Conservation (phyloP, 2,329 filamentous ascomycete species). For the Phialemonium atrogriseum region DNA sequence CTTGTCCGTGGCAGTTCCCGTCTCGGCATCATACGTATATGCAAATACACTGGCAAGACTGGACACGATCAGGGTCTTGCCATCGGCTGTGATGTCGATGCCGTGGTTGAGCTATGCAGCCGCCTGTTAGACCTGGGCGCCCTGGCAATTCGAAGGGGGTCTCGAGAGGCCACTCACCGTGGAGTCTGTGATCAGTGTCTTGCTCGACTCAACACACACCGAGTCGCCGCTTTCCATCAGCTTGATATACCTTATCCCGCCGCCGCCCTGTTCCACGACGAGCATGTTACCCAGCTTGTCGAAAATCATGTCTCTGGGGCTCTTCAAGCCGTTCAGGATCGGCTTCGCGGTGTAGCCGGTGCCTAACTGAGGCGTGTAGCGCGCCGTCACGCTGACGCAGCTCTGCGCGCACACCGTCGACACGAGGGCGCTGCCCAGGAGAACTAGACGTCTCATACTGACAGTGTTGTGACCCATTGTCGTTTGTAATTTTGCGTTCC, state of each 20-base stretch:
- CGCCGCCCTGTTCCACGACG: conserved; percentile 5
- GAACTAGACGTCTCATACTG: too few species aligned
- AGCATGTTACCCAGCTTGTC: conserved; percentile 7
- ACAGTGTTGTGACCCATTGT: too few species aligned
- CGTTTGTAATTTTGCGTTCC: too few species aligned
- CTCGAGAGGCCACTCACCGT: conserved; percentile 1
- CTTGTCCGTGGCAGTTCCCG: conserved; percentile 27
- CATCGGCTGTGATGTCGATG: conserved; percentile 16
- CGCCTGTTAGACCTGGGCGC: neutral
- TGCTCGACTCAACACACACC: conserved; percentile 4
- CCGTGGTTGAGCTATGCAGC: conserved; percentile 14
- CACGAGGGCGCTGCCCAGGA: neutral
- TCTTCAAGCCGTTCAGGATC: conserved; percentile 2
- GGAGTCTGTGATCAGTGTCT: conserved; percentile 4
- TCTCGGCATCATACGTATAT: conserved; percentile 39
- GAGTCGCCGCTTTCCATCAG: conserved; percentile 1
- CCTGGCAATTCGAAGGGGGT: neutral
- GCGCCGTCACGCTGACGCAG: neutral
- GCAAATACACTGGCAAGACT: conserved; percentile 33
- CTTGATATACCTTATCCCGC: conserved; percentile 2
- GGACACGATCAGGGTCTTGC: conserved; percentile 23
- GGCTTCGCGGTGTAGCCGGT: conserved; percentile 2
- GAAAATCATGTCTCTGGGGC: conserved; percentile 3
- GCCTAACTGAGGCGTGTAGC: neutral
- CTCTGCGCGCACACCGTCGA: neutral